Evolutionary conservation across 2,329 filamentous ascomycete species (phyloP).

Genomic region (Mariannaea elegans): DNA sequence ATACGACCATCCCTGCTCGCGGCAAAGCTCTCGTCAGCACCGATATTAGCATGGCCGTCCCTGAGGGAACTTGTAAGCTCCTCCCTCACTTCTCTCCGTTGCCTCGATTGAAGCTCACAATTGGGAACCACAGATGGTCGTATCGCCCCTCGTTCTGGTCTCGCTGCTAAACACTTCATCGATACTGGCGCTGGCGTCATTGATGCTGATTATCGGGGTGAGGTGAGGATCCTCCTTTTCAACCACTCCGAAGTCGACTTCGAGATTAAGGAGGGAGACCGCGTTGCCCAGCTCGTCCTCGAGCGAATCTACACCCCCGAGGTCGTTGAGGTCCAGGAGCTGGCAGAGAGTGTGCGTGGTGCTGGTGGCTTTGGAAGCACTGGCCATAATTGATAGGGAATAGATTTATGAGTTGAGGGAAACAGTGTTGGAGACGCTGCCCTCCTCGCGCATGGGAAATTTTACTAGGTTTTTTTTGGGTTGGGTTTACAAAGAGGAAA

Average conservation of each 20-base stretch:
- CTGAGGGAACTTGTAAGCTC: constrained; percentile 82
- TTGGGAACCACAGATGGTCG: constrained; percentile 72
- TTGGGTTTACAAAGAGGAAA: background rate
- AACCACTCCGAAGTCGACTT: constrained; percentile 90
- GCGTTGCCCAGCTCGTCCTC: constrained; percentile 90
- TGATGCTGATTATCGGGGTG: constrained; percentile 95
- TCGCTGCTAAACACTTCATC: constrained; percentile 94
- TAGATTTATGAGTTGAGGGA: constrained; percentile 24
- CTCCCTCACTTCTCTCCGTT: background rate
- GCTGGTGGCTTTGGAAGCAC: constrained; percentile 94
- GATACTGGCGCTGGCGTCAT: constrained; percentile 97
- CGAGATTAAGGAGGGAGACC: constrained; percentile 82
- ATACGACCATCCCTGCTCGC: constrained; percentile 78
- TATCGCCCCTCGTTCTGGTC: constrained; percentile 88
- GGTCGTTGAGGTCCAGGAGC: constrained; percentile 85
- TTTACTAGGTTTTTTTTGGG: constrained; percentile 2
- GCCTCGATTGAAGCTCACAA: background rate
- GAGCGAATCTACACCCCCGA: constrained; percentile 96
- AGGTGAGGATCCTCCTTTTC: constrained; percentile 93
- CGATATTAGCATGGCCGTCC: constrained; percentile 90
- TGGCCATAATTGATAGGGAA: constrained; percentile 52
- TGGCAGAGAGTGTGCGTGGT: constrained; percentile 90
- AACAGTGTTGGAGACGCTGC: background rate
- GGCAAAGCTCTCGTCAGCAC: constrained; percentile 91
- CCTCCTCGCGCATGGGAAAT: background rate